phyloP scores from a whole-genome alignment of 169 alveolate species.

The Plasmodium berghei region DNA sequence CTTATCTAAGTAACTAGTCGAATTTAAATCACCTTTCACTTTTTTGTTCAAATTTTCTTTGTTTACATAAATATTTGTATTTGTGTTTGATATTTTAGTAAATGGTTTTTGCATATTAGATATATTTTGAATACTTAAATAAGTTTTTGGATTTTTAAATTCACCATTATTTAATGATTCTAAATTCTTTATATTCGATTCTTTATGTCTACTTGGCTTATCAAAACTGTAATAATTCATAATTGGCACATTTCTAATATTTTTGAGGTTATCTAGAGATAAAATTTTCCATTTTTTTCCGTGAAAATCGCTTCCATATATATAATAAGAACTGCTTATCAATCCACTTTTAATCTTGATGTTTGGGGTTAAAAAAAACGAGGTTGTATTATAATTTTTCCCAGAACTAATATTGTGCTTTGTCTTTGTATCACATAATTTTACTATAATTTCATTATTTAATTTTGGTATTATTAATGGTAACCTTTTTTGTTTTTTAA shows the following conservation, averaged over 20 bases:
- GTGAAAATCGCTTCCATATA: slow-evolving; percentile 21
- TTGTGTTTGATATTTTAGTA: slow-evolving; percentile 74
- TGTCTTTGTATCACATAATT: slow-evolving; percentile 11
- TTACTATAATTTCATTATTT: slow-evolving; percentile 36
- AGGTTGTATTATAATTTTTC: slow-evolving; percentile 9
- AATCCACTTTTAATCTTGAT: slow-evolving; percentile 43
- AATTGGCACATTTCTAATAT: slow-evolving; percentile 26
- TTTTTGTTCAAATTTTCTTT: slow-evolving; percentile 64
- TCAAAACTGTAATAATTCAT: slow-evolving; percentile 44
- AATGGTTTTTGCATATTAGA: slow-evolving; percentile 28
- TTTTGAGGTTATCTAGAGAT: slow-evolving; percentile 26
- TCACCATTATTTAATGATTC: slow-evolving; percentile 6
- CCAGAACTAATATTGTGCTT: neutral
- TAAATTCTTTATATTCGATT: slow-evolving; percentile 1
- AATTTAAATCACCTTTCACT: slow-evolving; percentile 31
- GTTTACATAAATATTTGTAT: slow-evolving; percentile 65
- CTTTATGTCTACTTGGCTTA: slow-evolving; percentile 12
- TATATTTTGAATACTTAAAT: slow-evolving; percentile 19
- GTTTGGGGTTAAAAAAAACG: slow-evolving; percentile 43
- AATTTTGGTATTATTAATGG: slow-evolving; percentile 60
- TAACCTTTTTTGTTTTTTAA: slow-evolving; percentile 4
- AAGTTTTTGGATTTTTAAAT: slow-evolving; percentile 20
- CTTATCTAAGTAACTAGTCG: slow-evolving; percentile 24
- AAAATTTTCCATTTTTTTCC: slow-evolving; percentile 56
- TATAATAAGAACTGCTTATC: slow-evolving; percentile 22